A percentile compares a stretch with the other conserved stretches of the same genome.
Evolutionary conservation across 805 yeast species (phyloP).

Genomic region (Suhomyces sp.): DNA sequence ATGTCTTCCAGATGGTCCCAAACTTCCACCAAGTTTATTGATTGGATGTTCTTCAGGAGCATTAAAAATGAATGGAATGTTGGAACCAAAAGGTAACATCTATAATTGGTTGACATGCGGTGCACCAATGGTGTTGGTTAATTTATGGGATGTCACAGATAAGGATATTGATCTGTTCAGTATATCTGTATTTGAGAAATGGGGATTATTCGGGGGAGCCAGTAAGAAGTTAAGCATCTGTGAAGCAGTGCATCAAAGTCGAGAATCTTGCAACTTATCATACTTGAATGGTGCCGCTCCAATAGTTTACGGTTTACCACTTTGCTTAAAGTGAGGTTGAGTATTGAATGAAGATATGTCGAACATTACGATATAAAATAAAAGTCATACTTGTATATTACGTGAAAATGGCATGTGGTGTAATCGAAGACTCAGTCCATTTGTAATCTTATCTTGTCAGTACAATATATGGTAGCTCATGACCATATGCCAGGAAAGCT

Average conservation of each 20-base stretch:
- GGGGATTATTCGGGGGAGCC: slow-evolving; percentile 54
- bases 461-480: no score
- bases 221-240: slow-evolving; percentile 37
- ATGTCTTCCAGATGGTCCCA: slow-evolving; percentile 30
- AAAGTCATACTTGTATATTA: no score
- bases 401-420: no score
- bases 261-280: slow-evolving; percentile 66
- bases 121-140: slow-evolving; percentile 78
- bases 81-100: slow-evolving; percentile 76
- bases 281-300: slow-evolving; percentile 93
- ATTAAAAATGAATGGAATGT: slow-evolving; percentile 52
- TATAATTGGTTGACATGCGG: slow-evolving; percentile 77
- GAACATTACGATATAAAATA: no score
- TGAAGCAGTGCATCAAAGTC: slow-evolving; percentile 58
- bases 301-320: slow-evolving; percentile 84
- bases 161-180: slow-evolving; percentile 88
- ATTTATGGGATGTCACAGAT: slow-evolving; percentile 96
- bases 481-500: no score
- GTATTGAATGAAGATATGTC: no score
- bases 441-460: no score
- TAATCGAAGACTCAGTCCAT: no score
- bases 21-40: slow-evolving; percentile 61
- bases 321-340: slow-evolving; percentile 20
- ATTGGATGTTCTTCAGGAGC: slow-evolving; percentile 92
- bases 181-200: slow-evolving; percentile 53